These are phyloP conservation scores for Vanderwaltozyma tropicalis DNA, from an alignment of 805 yeast species.

Conservation along the genomic window DNA sequence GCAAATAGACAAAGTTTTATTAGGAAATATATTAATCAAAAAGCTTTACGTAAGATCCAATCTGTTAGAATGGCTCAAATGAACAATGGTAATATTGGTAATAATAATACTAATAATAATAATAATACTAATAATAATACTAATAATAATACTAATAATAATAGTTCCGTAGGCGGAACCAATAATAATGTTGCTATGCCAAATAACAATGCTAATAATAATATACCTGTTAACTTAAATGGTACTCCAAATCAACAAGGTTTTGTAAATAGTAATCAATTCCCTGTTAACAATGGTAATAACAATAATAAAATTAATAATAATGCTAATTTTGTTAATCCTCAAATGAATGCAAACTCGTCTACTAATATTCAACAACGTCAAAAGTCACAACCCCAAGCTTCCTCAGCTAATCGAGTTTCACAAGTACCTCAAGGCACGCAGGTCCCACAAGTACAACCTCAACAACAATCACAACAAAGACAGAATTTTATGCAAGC, in stretches of 20 bases:
- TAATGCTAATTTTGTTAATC: constrained; percentile 1
- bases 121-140: neutral
- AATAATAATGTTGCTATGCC: neutral
- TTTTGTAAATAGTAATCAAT: too few relatives aligned
- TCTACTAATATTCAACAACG: neutral
- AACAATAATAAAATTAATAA: neutral
- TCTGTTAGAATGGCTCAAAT: constrained; percentile 20
- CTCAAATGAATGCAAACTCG: neutral
- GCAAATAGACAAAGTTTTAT: constrained; percentile 25
- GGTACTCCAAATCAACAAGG: neutral
- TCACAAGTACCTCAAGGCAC: neutral
- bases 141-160: neutral
- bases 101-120: constrained; percentile 1
- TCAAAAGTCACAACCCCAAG: too few relatives aligned
- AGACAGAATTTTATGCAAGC: constrained; percentile 9
- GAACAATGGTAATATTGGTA: constrained; percentile 2
- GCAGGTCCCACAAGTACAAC: constrained; percentile 18
- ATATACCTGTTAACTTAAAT: neutral
- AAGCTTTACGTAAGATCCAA: constrained; percentile 28
- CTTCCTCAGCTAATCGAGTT: too few relatives aligned
- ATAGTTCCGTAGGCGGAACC: too few relatives aligned
- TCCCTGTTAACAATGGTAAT: constrained; percentile 1
- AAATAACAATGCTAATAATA: constrained; percentile 1
- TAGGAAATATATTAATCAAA: constrained; percentile 29
- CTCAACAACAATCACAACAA: constrained; percentile 7